Evolutionary conservation across 306 rosid species (phyloP).

Genomic region (Prunus fruticosa): DNA sequence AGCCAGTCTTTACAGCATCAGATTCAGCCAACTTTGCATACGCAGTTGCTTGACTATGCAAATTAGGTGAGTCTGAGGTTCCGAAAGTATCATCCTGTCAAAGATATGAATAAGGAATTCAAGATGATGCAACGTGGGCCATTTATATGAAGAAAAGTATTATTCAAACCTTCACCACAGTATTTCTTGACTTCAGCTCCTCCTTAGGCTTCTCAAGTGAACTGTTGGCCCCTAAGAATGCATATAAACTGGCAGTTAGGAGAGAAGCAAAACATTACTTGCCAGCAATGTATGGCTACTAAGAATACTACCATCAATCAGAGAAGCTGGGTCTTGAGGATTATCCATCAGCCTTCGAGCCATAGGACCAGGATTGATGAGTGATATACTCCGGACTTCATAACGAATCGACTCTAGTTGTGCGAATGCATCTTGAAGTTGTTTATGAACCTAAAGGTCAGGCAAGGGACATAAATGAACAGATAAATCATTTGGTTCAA

Average conservation of each 20-base stretch:
- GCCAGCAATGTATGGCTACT: background rate
- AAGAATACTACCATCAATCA: constrained; percentile 4
- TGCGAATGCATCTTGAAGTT: constrained; percentile 78
- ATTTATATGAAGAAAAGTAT: background rate
- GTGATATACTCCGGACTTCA: constrained; percentile 67
- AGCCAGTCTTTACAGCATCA: constrained; percentile 38
- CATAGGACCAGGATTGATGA: constrained; percentile 68
- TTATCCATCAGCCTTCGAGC: constrained; percentile 58
- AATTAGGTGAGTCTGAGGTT: constrained; percentile 35
- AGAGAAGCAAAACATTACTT: constrained; percentile 4
- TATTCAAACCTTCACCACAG: constrained; percentile 29
- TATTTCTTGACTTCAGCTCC: constrained; percentile 22
- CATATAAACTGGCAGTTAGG: background rate
- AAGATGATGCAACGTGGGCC: background rate
- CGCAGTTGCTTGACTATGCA: constrained; percentile 69
- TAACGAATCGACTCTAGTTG: constrained; percentile 83
- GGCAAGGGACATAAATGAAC: constrained; percentile 2
- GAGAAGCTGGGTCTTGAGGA: constrained; percentile 21
- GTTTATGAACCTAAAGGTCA: constrained; percentile 68
- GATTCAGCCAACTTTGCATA: constrained; percentile 77
- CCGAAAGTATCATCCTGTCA: constrained; percentile 38
- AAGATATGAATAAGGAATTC: background rate
- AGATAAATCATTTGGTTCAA: background rate
- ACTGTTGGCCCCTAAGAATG: background rate
- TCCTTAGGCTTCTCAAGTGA: constrained; percentile 12